Evolutionary conservation across 139 green algal genomes (phyloP).

Genomic region (Nannochloris sp.): DNA sequence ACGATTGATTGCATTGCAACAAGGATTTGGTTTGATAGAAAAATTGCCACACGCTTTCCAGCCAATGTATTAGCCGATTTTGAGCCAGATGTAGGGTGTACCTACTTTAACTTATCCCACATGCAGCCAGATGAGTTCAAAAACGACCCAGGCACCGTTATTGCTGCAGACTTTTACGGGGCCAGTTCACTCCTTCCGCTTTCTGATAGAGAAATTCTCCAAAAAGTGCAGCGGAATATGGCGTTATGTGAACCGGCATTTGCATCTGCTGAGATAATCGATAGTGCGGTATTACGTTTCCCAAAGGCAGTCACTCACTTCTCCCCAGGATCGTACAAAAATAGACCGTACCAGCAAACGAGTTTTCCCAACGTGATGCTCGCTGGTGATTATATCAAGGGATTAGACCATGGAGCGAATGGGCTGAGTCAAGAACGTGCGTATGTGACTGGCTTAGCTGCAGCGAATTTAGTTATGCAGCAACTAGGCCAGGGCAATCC

Average conservation of each 20-base stretch:
- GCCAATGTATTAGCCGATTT: slow-evolving; percentile 77
- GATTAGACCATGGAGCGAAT: slow-evolving; percentile 67
- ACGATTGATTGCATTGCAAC: slow-evolving; percentile 68
- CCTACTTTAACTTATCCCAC: slow-evolving; percentile 82
- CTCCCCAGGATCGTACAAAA: slow-evolving; percentile 49
- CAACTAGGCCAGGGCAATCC: slow-evolving; percentile 33
- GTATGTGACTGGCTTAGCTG: slow-evolving; percentile 71
- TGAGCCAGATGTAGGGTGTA: slow-evolving; percentile 61
- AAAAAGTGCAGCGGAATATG: slow-evolving; percentile 54
- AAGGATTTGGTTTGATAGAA: slow-evolving; percentile 65
- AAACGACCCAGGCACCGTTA: slow-evolving; percentile 60
- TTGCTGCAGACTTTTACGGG: slow-evolving; percentile 82
- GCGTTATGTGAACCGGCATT: slow-evolving; percentile 68
- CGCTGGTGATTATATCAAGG: slow-evolving; percentile 83
- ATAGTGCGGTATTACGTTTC: slow-evolving; percentile 63
- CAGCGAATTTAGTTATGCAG: slow-evolving; percentile 66
- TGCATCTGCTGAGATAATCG: slow-evolving; percentile 43
- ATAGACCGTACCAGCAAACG: slow-evolving; percentile 59
- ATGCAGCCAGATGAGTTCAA: slow-evolving; percentile 87
- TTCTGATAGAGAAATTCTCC: slow-evolving; percentile 64
- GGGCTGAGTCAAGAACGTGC: slow-evolving; percentile 73
- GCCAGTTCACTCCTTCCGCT: slow-evolving; percentile 68
- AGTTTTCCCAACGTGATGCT: slow-evolving; percentile 64
- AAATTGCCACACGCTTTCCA: slow-evolving; percentile 53
- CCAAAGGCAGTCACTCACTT: slow-evolving; percentile 84